Evolutionary conservation across 2,329 filamentous ascomycete species (phyloP), one percentile per base, ranked within the genome.

Genomic region (Lecanicillium sp.): DNA sequence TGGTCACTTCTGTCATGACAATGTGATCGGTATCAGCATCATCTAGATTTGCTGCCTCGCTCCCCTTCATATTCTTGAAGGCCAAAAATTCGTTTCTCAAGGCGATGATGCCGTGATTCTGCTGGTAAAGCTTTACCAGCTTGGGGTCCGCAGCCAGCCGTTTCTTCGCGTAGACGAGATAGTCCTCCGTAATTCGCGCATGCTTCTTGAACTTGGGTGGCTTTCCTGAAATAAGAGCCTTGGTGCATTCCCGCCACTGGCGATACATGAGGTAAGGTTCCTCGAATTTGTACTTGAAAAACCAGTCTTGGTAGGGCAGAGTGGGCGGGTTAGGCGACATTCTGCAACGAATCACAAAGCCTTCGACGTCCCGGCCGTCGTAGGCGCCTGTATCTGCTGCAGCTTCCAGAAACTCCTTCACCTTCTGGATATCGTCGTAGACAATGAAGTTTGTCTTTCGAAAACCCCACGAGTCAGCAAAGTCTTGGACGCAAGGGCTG

Each of bases 211-310:
- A 84, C 47, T 74, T 84, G 10, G 89, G 87, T 29, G 77, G 64
- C 50, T 77, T 84, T 12, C 84, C 84, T 2, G 72, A 55, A 49
- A 98, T 96, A 41, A 97, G 63, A 5, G 86, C 76, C 60, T 95
- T 97, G 30, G 92, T 98, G 57, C 86, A 94, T 65, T 98, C 92
- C 45, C 92, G 81, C 92, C 92, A 98, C 65, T 98, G 92, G 17
- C 92, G 81, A 64, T 97, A 98, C 87, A 98, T 94, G 44, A 98
- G 68, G 57, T 98, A 98, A 1, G 92, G 92, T 64, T 98, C 92
- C 56, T 98, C 92, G 44, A 98, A 98, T 66, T 98, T 98, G 76
- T 89, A 98, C 64, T 98, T 98, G 80, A 98, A 98, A 64, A 98
- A 98, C 92, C 92, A 98, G 59, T 98, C 89, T n/a, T 76, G 66